These are phyloP conservation scores for Geranium brycei DNA, from an alignment of 345 rosid species.

Conservation along the genomic window DNA sequence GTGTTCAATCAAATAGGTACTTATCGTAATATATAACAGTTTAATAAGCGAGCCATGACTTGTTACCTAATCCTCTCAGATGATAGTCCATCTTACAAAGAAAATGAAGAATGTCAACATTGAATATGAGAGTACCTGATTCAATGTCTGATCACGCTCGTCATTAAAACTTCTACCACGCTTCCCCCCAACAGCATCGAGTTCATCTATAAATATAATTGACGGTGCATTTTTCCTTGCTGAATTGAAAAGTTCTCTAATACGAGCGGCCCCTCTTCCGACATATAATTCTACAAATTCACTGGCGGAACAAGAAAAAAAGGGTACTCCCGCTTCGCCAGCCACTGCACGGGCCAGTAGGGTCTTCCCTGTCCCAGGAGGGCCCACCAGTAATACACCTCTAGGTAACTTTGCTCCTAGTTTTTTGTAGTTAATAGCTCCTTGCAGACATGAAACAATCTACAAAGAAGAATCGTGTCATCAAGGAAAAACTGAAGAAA, in stretches of 20 bases:
- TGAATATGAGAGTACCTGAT: slow-evolving; percentile 42
- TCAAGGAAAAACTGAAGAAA: neutral
- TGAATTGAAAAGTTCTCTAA: slow-evolving; percentile 70
- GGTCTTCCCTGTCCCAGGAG: slow-evolving; percentile 97
- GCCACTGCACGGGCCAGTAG: slow-evolving; percentile 93
- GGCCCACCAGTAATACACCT: slow-evolving; percentile 88
- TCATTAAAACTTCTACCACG: slow-evolving; percentile 97
- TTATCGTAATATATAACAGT: too few species aligned
- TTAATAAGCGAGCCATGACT: too few species aligned
- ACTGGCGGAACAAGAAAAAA: slow-evolving; percentile 87
- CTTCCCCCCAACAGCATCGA: slow-evolving; percentile 94
- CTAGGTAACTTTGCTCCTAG: slow-evolving; percentile 83
- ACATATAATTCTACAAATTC: slow-evolving; percentile 96
- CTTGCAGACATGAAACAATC: slow-evolving; percentile 95
- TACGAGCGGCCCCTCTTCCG: slow-evolving; percentile 96
- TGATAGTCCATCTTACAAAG: too few species aligned
- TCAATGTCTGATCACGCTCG: slow-evolving; percentile 90
- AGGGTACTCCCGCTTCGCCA: slow-evolving; percentile 94
- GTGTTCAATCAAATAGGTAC: neutral
- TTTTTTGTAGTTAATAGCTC: slow-evolving; percentile 67
- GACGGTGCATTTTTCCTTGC: slow-evolving; percentile 84
- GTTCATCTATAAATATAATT: slow-evolving; percentile 89
- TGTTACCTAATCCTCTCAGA: too few species aligned
- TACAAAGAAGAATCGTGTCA: slow-evolving; percentile 24
- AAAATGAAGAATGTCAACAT: neutral